Base-by-base conservation (phyloP, 208 protist species). In the Leishmania mexicana region DNA sequence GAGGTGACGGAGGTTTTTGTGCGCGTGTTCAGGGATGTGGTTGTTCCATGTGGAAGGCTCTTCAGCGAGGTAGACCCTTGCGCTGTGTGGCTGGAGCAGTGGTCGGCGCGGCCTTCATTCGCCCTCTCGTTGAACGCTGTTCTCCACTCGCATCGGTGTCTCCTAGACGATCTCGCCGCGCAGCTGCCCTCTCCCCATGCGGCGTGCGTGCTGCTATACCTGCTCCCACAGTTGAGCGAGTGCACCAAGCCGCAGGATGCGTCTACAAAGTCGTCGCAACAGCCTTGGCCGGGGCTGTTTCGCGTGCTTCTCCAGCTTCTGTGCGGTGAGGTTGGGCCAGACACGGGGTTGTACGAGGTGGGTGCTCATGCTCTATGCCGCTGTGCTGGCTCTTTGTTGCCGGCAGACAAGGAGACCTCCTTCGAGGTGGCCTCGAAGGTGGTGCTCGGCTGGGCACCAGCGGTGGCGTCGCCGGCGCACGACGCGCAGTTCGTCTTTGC, bases 61-160 rank as follows among this genome's bases (percentile, higher is more conserved):
- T 85, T 89, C 71, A 68, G 80, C 49, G 35, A 35, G 13, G 74
- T 86, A 10, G 92, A 95, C 80, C 83, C 92, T 53, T 58, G 53
- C 7, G 90, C 87, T 28, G 40, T 45, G 67, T 95, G 92, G 92
- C 77, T 93, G 60, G 76, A 75, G 15, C 49, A 62, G 49, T 89
- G 91, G 81, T 75, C 79, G 21, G 58, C 76, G 67, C 86, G 88
- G 17, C 88, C 89, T 6, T 88, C 89, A 3, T 54, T 92, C 1
- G 42, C 74, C 5, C 51, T 77, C 21, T 49, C 80, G 15, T 45
- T 90, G 19, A 17, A 78, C 54, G 31, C 74, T 35, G 72, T 88
- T 49, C 24, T 77, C 5, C 40, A 53, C 1, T 53, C 51, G 19
- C 78, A 76, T 58, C 47, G 38, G 8, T 58, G 8, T 19, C 19